Evolutionary conservation across 257 asterid genomes (phyloP).

Genomic region (Lithospermum erythrorhizon): DNA sequence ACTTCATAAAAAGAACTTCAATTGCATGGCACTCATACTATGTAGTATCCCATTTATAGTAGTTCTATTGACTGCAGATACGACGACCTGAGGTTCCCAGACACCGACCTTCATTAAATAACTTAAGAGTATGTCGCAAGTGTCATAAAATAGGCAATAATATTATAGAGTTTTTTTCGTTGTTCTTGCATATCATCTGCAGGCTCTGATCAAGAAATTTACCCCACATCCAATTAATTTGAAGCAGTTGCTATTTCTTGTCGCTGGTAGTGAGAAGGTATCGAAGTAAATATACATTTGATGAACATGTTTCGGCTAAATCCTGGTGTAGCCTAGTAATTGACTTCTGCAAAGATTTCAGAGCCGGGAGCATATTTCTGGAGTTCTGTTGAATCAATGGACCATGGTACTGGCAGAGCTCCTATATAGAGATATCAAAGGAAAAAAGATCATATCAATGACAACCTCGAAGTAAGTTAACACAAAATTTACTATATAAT

Average conservation of each 20-base stretch:
- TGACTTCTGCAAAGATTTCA: constrained; percentile 79
- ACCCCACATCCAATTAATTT: too few species aligned
- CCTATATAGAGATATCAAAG: constrained; percentile 31
- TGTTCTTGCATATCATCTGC: too few species aligned
- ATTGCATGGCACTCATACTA: too few species aligned
- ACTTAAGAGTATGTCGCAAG: too few species aligned
- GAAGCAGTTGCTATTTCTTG: constrained; percentile 12
- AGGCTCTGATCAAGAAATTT: too few species aligned
- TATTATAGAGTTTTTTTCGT: too few species aligned
- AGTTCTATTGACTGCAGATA: too few species aligned
- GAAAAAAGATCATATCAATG: not conserved
- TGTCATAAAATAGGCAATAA: too few species aligned
- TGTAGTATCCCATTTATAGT: too few species aligned
- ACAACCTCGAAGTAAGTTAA: not conserved
- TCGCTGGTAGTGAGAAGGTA: constrained; percentile 56
- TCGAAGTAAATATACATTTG: constrained; percentile 78
- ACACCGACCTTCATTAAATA: too few species aligned
- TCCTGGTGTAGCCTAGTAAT: constrained; percentile 77
- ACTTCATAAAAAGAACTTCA: too few species aligned
- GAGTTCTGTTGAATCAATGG: constrained; percentile 67
- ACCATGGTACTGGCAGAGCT: constrained; percentile 70
- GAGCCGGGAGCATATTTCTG: constrained; percentile 72
- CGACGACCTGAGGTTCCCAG: too few species aligned
- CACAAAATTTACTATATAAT: not conserved
- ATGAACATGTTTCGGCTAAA: constrained; percentile 82